A percentile compares a stretch with the other conserved stretches of the same genome.
Conservation (phyloP, 2,329 filamentous ascomycete species). For the Pseudogymnoascus sp. region DNA sequence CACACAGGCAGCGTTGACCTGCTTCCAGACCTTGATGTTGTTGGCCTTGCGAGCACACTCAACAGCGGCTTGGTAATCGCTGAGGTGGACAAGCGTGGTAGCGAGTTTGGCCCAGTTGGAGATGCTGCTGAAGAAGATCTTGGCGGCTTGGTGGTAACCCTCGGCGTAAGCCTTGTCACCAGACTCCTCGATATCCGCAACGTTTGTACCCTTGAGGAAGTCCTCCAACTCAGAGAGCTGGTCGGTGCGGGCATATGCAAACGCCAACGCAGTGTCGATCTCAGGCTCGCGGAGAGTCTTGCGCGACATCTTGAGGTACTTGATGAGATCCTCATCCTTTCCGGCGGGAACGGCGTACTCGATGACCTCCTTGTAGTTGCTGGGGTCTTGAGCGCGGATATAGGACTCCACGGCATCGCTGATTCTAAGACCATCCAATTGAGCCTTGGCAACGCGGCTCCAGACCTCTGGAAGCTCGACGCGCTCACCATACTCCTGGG, state of each 20-base stretch:
- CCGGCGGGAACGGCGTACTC: slow-evolving; percentile 91
- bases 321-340: slow-evolving; percentile 96
- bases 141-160: slow-evolving; percentile 89
- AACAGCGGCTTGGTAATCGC: slow-evolving; percentile 94
- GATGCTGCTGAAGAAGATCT: slow-evolving; percentile 98
- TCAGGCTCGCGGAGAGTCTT: slow-evolving; percentile 92
- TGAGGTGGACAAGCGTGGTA: slow-evolving; percentile 93
- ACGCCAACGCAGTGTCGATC: slow-evolving; percentile 89
- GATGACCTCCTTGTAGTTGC: slow-evolving; percentile 92
- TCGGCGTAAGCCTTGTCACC: slow-evolving; percentile 97
- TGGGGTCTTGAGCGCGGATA: slow-evolving; percentile 87
- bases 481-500: slow-evolving; percentile 90
- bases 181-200: slow-evolving; percentile 91
- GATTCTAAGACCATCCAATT: slow-evolving; percentile 90
- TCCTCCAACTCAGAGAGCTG: slow-evolving; percentile 92
- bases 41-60: slow-evolving; percentile 98
- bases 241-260: slow-evolving; percentile 86
- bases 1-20: slow-evolving; percentile 94
- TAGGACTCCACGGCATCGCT: slow-evolving; percentile 93
- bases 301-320: slow-evolving; percentile 92
- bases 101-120: slow-evolving; percentile 99
- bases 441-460: slow-evolving; percentile 97
- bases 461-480: slow-evolving; percentile 93
- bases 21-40: slow-evolving; percentile 98
- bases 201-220: slow-evolving; percentile 87